Evolutionary conservation across 139 green algal genomes (phyloP), one percentile per base, ranked within the genome.

Genomic region (Closterium sp.): DNA sequence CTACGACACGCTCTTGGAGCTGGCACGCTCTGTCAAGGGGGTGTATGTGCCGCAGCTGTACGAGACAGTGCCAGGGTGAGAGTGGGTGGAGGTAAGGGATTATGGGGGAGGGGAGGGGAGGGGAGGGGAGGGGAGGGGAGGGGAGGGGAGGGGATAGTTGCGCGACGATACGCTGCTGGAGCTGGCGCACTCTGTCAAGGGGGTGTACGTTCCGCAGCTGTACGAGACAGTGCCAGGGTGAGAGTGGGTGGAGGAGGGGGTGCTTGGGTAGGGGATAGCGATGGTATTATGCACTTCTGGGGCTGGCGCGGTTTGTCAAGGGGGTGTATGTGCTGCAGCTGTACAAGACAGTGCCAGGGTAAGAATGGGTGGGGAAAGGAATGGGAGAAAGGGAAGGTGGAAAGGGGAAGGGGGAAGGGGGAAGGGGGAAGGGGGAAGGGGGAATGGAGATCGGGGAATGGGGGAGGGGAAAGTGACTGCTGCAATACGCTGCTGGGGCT

Each of bases 41-140:
- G 95, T 98, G 35, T 97, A 97, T 88, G 96, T 97, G 84, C 96
- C 96, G 16, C 95, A 96, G 92, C 96, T 97, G 84, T 97, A 97
- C 92, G 91, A 97, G 33, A 66, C 84, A 1, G 93, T 92, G 0
- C 76, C 34, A 2, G 96, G 96, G 88, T 93, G 23, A 76, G 91
- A 2, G 3, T 16, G 43, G 43, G 43, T 12, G 23, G 43, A 69
- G 43, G 7, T 12, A 69, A 4, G 43, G 43, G 43, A 55, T 12
- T 12, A 12, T 4, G 43, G 43, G 43, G 6, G 23, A 69, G 43
- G 43, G 43, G 43, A 69, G 23, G 23, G 43, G 43, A 10, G 38
- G 9, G 9, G 12, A 10, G 43, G 43, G 43, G 23, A 69, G 43
- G 36, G 36, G 36, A 55, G 36, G 36, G 36, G 36, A 6, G 6